A percentile compares a stretch with the other conserved stretches of the same genome.
These are phyloP conservation scores for Moringa oleifera DNA, from an alignment of 345 rosid species.

Conservation along the genomic window DNA sequence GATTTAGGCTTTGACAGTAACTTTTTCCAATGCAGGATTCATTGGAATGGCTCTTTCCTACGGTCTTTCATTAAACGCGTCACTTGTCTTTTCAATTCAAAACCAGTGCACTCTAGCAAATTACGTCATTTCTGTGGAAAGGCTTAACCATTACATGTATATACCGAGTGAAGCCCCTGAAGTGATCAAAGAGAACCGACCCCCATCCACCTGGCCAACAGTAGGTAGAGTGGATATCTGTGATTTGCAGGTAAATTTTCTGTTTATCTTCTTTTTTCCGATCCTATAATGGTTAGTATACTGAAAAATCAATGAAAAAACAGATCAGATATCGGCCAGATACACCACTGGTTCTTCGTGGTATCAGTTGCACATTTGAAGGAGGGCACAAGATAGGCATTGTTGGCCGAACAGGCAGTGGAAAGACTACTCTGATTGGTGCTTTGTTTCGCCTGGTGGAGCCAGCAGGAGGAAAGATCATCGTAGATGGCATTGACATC, in stretches of 20 bases:
- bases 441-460: conserved; percentile 92
- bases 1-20: no score
- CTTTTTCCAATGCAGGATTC: conserved; percentile 47
- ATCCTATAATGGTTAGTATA: no score
- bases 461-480: conserved; percentile 73
- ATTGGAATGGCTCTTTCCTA: conserved; percentile 98
- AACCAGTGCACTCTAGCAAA: conserved; percentile 84
- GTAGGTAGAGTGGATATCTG: conserved; percentile 78
- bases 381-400: conserved; percentile 96
- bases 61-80: conserved; percentile 77
- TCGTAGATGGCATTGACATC: conserved; percentile 83
- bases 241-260: conserved; percentile 35
- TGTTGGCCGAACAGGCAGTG: conserved; percentile 94
- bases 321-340: conserved; percentile 78
- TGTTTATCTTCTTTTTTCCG: background rate
- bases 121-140: conserved; percentile 87
- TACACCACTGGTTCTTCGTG: conserved; percentile 69
- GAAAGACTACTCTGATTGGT: conserved; percentile 87
- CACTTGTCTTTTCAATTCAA: conserved; percentile 75
- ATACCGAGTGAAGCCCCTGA: conserved; percentile 87
- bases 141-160: conserved; percentile 89
- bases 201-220: conserved; percentile 73
- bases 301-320: background rate
- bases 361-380: conserved; percentile 74
- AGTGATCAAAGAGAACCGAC: conserved; percentile 65